Evolutionary conservation across 768 basidiomycete species (phyloP).

Genomic region (Kwoniella shandongensis): DNA sequence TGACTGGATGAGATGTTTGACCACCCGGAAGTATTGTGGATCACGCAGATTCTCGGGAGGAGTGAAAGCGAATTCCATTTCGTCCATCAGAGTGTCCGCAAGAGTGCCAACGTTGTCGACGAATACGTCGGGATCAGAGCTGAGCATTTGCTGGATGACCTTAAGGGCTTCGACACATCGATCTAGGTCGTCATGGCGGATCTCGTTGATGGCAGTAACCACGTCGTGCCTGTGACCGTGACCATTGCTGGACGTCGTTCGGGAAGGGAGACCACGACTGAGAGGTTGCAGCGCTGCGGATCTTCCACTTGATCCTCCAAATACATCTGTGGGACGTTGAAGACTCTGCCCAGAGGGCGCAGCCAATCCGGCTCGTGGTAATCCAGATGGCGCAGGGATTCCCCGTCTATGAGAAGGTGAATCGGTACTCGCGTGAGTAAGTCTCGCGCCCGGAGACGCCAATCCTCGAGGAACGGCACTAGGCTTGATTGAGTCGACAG

Average conservation of each 20-base stretch:
- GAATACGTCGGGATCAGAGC: conserved; percentile 73
- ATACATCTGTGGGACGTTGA: conserved; percentile 12
- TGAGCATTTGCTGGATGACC: conserved; percentile 81
- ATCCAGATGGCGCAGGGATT: conserved; percentile 26
- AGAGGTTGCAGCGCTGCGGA: conserved; percentile 35
- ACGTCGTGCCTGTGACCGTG: conserved; percentile 58
- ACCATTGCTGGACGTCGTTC: not conserved
- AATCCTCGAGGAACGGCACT: conserved; percentile 11
- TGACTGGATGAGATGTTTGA: conserved; percentile 96
- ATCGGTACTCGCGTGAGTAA: conserved; percentile 22
- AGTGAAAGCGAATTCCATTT: conserved; percentile 90
- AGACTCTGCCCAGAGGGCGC: conserved; percentile 5
- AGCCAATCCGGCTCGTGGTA: conserved; percentile 18
- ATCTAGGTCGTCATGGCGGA: conserved; percentile 79
- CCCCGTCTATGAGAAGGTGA: conserved; percentile 8
- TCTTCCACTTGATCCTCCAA: conserved; percentile 10
- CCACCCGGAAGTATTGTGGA: conserved; percentile 83
- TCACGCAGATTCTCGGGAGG: conserved; percentile 69
- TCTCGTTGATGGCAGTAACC: conserved; percentile 79
- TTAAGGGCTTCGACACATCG: conserved; percentile 92
- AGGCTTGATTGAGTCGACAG: conserved; percentile 2
- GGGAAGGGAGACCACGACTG: conserved; percentile 4
- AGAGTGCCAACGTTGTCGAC: conserved; percentile 72
- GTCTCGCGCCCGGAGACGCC: conserved; percentile 20
- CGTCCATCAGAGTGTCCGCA: conserved; percentile 82